These are phyloP conservation scores for Porodaedalea pini DNA, from an alignment of 1,284 basidiomycete genomes.

Conservation along the genomic window DNA sequence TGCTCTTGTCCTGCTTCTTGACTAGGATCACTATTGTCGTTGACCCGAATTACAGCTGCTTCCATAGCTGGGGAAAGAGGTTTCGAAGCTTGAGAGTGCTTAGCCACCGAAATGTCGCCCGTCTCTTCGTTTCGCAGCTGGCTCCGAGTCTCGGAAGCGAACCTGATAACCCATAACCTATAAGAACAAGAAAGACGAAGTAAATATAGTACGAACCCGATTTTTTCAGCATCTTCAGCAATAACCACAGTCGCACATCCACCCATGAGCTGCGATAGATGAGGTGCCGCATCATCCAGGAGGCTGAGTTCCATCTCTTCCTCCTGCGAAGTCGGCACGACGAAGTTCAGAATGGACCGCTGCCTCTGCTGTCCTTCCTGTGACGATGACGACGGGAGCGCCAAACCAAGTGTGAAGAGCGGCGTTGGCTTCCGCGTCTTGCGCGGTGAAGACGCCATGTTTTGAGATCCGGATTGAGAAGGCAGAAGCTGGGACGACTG, in stretches of 20 bases:
- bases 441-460: not conserved
- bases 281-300: not conserved
- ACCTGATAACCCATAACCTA: not conserved
- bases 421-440: constrained; percentile 3
- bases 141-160: not conserved
- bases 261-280: not conserved
- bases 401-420: not conserved
- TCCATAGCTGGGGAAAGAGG: no score
- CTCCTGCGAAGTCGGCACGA: constrained; percentile 19
- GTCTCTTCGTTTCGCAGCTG: no score
- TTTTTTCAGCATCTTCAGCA: not conserved
- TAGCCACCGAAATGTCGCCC: no score
- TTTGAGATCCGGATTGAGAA: not conserved
- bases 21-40: no score
- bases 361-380: no score
- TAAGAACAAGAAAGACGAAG: not conserved
- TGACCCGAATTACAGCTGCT: no score
- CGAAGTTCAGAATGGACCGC: not conserved
- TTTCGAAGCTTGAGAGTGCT: no score
- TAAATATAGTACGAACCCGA: not conserved
- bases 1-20: no score
- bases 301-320: constrained; percentile 18
- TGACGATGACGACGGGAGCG: not conserved
- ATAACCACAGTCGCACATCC: not conserved
- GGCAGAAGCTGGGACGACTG: not conserved